Percentiles rank a stretch among this genome's conserved stretches.
These are phyloP conservation scores for Coniella lustricola DNA, from an alignment of 2,329 filamentous ascomycete genomes.

Conservation along the genomic window DNA sequence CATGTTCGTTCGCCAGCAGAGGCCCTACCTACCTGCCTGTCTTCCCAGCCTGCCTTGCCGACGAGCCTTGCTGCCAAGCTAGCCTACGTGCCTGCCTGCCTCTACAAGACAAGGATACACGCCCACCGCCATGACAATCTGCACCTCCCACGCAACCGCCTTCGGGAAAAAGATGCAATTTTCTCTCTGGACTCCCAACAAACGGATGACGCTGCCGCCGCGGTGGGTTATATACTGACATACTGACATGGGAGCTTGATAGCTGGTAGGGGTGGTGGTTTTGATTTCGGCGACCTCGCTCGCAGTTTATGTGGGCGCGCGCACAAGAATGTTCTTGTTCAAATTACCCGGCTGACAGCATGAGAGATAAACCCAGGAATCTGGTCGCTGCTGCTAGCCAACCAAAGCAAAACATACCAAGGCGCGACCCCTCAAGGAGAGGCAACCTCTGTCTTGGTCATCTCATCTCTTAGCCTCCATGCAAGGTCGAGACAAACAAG, in stretches of 20 bases:
- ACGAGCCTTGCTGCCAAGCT: neutral
- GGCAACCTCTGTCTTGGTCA: neutral
- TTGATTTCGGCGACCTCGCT: neutral
- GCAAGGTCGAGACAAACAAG: slow-evolving; percentile 91
- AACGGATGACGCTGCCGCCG: too few relatives aligned
- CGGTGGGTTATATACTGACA: too few relatives aligned
- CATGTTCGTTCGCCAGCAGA: neutral
- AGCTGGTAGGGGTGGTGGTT: neutral
- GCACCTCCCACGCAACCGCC: too few relatives aligned
- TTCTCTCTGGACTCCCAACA: too few relatives aligned
- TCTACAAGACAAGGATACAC: too few relatives aligned
- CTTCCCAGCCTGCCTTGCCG: too few relatives aligned
- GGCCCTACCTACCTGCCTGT: too few relatives aligned
- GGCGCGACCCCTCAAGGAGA: neutral
- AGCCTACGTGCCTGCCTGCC: too few relatives aligned
- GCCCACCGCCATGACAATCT: too few relatives aligned
- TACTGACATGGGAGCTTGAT: too few relatives aligned
- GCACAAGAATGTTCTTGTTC: neutral
- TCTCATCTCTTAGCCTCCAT: slow-evolving; percentile 63
- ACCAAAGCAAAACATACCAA: neutral
- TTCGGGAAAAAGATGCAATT: too few relatives aligned
- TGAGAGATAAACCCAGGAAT: neutral
- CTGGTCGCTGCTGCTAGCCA: neutral
- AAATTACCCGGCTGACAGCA: neutral
- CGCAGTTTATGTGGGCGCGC: neutral